Evolutionary conservation across 164 flowering plant species (phyloP).

Genomic region (Nymphaea thermarum): DNA sequence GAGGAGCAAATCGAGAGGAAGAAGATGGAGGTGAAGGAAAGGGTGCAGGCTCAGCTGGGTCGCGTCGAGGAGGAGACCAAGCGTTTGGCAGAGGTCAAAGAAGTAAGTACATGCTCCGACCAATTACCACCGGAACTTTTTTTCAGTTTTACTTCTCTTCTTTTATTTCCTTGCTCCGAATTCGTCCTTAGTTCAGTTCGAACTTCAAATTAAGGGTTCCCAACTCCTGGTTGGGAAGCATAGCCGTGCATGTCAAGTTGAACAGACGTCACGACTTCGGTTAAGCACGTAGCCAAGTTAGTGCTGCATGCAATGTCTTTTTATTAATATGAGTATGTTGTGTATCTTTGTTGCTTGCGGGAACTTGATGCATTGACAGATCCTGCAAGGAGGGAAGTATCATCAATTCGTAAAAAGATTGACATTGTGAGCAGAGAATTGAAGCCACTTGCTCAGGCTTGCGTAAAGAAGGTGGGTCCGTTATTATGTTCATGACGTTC

Average conservation of each 20-base stretch:
- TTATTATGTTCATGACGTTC: too few species aligned
- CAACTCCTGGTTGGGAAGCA: too few species aligned
- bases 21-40: slow-evolving; percentile 66
- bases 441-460: slow-evolving; percentile 68
- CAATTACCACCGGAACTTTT: too few species aligned
- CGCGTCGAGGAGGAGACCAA: slow-evolving; percentile 73
- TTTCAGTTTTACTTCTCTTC: too few species aligned
- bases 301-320: too few species aligned
- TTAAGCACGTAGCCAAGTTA: too few species aligned
- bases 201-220: too few species aligned
- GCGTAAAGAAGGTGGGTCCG: slow-evolving; percentile 68
- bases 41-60: slow-evolving; percentile 63
- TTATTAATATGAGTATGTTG: too few species aligned
- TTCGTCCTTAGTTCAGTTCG: too few species aligned
- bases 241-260: too few species aligned
- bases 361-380: slow-evolving; percentile 81
- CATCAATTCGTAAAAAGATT: slow-evolving; percentile 74
- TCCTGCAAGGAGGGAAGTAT: slow-evolving; percentile 87
- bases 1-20: slow-evolving; percentile 92
- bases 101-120: slow-evolving; percentile 25
- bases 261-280: too few species aligned
- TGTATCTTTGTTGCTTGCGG: slow-evolving; percentile 16
- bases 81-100: slow-evolving; percentile 64
- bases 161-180: too few species aligned
- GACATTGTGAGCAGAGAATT: slow-evolving; percentile 66